Conservation (phyloP, 257 asterid species). For the Solanum clarkiae region DNA sequence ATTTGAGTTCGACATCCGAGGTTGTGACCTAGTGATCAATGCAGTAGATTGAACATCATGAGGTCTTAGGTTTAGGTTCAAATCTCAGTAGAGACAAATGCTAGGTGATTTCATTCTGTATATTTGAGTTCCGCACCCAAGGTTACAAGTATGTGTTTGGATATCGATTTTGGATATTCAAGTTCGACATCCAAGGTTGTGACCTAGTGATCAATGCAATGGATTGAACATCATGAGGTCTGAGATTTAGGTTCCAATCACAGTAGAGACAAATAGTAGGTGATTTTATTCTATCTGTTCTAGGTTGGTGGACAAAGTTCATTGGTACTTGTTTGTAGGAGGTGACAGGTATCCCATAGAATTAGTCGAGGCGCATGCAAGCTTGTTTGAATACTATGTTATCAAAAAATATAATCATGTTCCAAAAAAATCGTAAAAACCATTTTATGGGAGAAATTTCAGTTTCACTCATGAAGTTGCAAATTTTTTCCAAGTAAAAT, state of each 20-base stretch:
- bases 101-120: no score
- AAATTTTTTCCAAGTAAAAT: neutral
- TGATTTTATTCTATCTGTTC: neutral
- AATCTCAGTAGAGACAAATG: no score
- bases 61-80: no score
- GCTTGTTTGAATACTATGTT: neutral
- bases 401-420: neutral
- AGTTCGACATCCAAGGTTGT: neutral
- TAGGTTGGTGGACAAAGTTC: neutral
- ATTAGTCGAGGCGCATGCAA: neutral
- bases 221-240: no score
- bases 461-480: neutral
- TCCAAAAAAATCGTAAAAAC: no score
- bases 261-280: neutral
- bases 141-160: no score
- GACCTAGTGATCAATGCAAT: no score
- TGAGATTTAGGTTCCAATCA: no score
- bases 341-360: neutral
- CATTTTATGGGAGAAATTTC: neutral
- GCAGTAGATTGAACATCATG: no score
- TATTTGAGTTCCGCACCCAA: no score
- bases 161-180: neutral
- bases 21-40: no score
- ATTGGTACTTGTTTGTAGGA: neutral
- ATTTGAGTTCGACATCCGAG: no score